phyloP scores from a whole-genome alignment of 108 stramenopile species.

The Heterococcus sp. region DNA sequence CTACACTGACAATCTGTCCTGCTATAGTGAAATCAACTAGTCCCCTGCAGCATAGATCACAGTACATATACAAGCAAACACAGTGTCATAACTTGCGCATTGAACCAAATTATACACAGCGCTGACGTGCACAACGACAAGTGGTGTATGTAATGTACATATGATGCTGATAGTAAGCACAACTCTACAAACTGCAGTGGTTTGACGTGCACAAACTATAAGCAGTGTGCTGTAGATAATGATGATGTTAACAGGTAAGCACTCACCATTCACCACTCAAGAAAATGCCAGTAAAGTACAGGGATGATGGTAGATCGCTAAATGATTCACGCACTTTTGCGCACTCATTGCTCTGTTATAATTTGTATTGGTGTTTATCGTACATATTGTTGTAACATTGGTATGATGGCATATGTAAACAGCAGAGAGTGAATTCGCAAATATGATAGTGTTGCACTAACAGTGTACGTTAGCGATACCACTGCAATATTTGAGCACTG shows the following conservation, averaged over 20 bases:
- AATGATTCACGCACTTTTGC: constrained; percentile 46
- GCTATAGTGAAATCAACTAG: constrained; percentile 85
- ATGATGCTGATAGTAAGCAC: too few relatives aligned
- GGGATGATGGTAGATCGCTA: constrained; percentile 67
- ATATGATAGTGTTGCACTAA: neutral
- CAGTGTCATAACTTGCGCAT: too few relatives aligned
- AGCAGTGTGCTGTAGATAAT: too few relatives aligned
- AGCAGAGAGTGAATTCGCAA: neutral
- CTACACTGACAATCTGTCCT: constrained; percentile 74
- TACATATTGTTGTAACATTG: neutral
- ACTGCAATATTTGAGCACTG: neutral
- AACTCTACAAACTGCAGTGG: too few relatives aligned
- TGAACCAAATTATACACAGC: too few relatives aligned
- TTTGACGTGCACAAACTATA: too few relatives aligned
- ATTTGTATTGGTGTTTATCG: constrained; percentile 56
- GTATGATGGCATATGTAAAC: neutral
- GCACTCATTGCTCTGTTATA: constrained; percentile 75
- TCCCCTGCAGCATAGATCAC: too few relatives aligned
- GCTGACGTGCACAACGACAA: too few relatives aligned
- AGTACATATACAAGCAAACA: too few relatives aligned
- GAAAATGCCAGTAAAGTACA: constrained; percentile 83
- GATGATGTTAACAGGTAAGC: too few relatives aligned
- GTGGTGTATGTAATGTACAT: too few relatives aligned
- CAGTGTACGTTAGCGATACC: neutral
- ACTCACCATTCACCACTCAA: constrained; percentile 83